Conservation (phyloP, 176 grass and related monocot genomes). For the Ampelocalamus luodianensis region DNA sequence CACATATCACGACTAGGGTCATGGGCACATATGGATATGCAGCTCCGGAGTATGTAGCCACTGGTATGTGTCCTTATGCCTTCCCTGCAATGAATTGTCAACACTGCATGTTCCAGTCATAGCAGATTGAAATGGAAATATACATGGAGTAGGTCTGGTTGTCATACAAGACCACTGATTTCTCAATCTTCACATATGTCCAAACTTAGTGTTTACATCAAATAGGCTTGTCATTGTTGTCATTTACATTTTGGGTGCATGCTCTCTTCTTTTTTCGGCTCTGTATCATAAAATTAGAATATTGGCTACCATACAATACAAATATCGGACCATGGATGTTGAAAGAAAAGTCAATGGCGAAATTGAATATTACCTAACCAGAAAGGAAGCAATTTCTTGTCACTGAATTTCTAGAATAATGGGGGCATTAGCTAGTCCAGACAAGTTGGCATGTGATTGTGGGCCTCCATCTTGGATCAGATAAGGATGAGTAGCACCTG, state of each 20-base stretch:
- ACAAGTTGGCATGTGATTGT: not conserved
- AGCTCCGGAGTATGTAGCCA: constrained; percentile 87
- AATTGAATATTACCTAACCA: not conserved
- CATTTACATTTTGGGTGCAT: not conserved
- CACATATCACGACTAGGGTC: constrained; percentile 85
- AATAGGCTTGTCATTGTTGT: not conserved
- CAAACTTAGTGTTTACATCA: not conserved
- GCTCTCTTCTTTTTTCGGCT: not conserved
- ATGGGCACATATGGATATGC: constrained; percentile 96
- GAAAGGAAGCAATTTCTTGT: not conserved
- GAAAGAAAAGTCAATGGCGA: not conserved
- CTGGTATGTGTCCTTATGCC: constrained; percentile 61
- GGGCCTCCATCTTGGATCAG: constrained; percentile 4
- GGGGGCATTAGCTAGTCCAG: constrained; percentile 28
- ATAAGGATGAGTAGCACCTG: constrained; percentile 20
- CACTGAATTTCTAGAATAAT: constrained; percentile 25
- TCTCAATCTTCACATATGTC: not conserved
- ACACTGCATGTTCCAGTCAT: not conserved
- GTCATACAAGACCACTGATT: not conserved
- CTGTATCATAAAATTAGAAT: not conserved
- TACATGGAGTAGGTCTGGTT: not conserved
- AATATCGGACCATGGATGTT: not conserved
- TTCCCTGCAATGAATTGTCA: not conserved
- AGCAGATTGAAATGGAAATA: not conserved
- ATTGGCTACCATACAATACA: constrained; percentile 2